phyloP scores from a whole-genome alignment of 495 filamentous ascomycete genomes.

The Hypomontagnella monticulosa region DNA sequence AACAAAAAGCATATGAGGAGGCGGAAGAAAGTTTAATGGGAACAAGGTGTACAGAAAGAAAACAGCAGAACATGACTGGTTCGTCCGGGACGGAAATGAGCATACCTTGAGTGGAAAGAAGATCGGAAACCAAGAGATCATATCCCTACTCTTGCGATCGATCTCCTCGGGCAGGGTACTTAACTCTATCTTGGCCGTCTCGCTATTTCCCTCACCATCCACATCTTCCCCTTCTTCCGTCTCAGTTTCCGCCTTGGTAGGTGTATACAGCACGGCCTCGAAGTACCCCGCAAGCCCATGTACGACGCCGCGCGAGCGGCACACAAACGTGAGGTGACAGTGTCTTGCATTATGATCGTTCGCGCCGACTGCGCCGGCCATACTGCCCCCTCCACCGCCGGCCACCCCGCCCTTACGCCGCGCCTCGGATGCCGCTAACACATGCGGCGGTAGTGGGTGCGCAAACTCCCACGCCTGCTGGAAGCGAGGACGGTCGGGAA shows the following conservation, averaged over 20 bases:
- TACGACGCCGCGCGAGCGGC: constrained; percentile 77
- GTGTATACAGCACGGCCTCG: constrained; percentile 85
- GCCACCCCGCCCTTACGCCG: constrained; percentile 65
- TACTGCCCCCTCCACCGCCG: constrained; percentile 66
- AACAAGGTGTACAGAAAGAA: background rate
- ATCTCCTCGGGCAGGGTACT: constrained; percentile 94
- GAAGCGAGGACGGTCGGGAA: constrained; percentile 65
- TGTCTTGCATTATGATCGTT: constrained; percentile 91
- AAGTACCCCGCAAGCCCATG: constrained; percentile 96
- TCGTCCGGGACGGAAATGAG: constrained; percentile 2
- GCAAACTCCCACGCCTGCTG: constrained; percentile 76
- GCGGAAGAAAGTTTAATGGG: background rate
- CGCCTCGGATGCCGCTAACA: constrained; percentile 58
- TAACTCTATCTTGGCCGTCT: constrained; percentile 85
- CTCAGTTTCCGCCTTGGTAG: background rate
- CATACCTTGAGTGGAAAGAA: constrained; percentile 95
- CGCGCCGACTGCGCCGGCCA: constrained; percentile 65
- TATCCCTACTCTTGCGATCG: constrained; percentile 88
- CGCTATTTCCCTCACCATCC: constrained; percentile 48
- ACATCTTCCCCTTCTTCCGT: constrained; percentile 34
- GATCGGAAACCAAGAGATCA: constrained; percentile 99
- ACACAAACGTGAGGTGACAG: constrained; percentile 76
- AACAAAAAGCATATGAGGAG: too few species aligned
- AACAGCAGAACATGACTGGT: constrained; percentile 3
- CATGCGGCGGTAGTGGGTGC: constrained; percentile 61